phyloP scores from a whole-genome alignment of 2,329 filamentous ascomycete species.

The Cordyceps javanica region DNA sequence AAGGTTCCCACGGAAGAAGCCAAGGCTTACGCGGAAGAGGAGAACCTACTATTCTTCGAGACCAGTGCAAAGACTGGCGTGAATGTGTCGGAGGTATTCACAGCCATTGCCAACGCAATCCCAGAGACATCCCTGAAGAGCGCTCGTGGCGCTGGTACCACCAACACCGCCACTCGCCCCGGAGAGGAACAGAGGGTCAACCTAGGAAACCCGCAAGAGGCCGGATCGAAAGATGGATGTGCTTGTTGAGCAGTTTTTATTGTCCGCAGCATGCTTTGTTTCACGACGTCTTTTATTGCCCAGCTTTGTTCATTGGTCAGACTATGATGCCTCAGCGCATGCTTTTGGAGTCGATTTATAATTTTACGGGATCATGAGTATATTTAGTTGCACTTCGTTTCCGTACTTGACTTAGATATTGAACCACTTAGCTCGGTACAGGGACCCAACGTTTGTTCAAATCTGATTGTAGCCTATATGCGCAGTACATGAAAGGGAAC shows the following conservation, averaged over 20 bases:
- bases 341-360: slow-evolving; percentile 8
- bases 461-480: not conserved
- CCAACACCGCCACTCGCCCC: slow-evolving; percentile 51
- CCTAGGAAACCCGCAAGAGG: slow-evolving; percentile 65
- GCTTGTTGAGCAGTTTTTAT: slow-evolving; percentile 57
- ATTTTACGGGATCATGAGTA: slow-evolving; percentile 12
- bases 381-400: slow-evolving; percentile 10
- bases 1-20: slow-evolving; percentile 91
- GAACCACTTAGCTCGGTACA: slow-evolving; percentile 3
- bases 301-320: slow-evolving; percentile 9
- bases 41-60: slow-evolving; percentile 92
- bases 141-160: slow-evolving; percentile 64
- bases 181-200: slow-evolving; percentile 74
- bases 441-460: not conserved
- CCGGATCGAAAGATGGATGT: slow-evolving; percentile 81
- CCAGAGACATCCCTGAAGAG: slow-evolving; percentile 95
- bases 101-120: slow-evolving; percentile 95
- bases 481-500: not conserved
- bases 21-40: slow-evolving; percentile 89
- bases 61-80: slow-evolving; percentile 94
- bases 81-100: slow-evolving; percentile 95
- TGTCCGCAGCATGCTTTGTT: slow-evolving; percentile 8
- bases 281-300: slow-evolving; percentile 7
- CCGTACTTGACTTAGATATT: slow-evolving; percentile 6
- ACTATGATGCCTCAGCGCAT: slow-evolving; percentile 10